Base-by-base conservation (phyloP, 176 grass and related monocot species). In the Paspalum notatum region DNA sequence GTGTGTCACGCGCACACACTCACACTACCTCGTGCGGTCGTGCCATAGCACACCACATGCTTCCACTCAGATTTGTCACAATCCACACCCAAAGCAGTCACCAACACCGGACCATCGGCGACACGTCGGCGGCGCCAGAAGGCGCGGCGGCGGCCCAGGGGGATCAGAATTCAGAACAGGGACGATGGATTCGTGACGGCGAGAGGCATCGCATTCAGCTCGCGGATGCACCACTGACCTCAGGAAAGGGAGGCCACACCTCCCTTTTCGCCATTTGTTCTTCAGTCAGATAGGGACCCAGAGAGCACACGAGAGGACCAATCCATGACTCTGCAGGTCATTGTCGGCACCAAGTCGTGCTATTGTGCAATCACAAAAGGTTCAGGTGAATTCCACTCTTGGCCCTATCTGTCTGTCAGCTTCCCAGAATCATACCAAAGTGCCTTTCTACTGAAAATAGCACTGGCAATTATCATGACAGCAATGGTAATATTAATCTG, bases 41-140 rank as follows among this genome's bases (percentile, higher is more conserved):
- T 79, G 81, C 54, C 63, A 52, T 46, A 81, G 50, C 68, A 52
- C 45, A 68, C 57, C 83, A 74, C 86, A 41, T 76, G 71, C 59
- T 83, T 55, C 71, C 74, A 93, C 88, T 85, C 20, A 64, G 45
- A 78, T 41, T 75, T 22, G 68, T 90, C 80, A 26, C 50, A 32
- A 72, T 82, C 75, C 72, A 58, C 49, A 7, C 16, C 69, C 45
- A 51, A 45, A 42, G 55, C n/a, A 51, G 18, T 6, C n/a, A 22
- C 32, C 32, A 17, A 7, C n/a, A 47, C 21, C 85, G 50, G 50
- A 20, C 24, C 12, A 62, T 15, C 25, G 10, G 17, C 16, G 63
- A 78, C 78, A 71, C 78, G 68, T 66, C 15, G 39, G 74, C 74
- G 49, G 54, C 20, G n/a, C n/a, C n/a, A n/a, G n/a, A n/a, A n/a